Evolutionary conservation across 2,329 filamentous ascomycete genomes (phyloP), one percentile per base, ranked within the genome.

Genomic region (Verticillium nubilum): DNA sequence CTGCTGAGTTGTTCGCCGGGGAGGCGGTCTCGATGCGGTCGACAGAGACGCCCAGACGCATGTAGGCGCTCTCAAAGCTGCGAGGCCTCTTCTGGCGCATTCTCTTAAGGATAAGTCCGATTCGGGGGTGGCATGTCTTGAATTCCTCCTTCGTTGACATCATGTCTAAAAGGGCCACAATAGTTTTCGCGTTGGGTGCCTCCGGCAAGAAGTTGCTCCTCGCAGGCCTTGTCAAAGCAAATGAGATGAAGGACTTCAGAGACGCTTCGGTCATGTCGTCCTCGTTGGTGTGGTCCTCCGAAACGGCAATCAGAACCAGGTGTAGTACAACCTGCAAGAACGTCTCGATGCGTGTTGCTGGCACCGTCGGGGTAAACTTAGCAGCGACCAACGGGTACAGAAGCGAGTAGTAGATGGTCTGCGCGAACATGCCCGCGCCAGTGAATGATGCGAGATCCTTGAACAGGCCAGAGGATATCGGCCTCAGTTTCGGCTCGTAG

Each of bases 301-400:
- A 78, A 50, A 96, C 87, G 15, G 93, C 93, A 56, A 97, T 86
- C 47, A 98, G 83, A 4, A 92, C 82, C 12, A 99, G 80, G 72
- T 99, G 95, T 31, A 99, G 77, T 1, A 97, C 88, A 53, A 97
- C 90, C 69, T 98, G 94, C 31, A 98, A 76, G 74, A 96, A 97
- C 0, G 91, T 89, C 74, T 99, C 95, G 9, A 97, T 83, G 58
- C 95, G 86, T 1, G 93, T 96, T 12, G 83, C 80, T 9, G 92
- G 91, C 27, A 98, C 88, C 19, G 81, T 85, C 0, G 91, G 89
- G 1, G 90, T 92, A 28, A 86, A 81, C 54, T 83, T 81, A 58
- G 86, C 80, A 25, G 87, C 87, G 29, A 88, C 85, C 5, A 96
- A 77, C 2, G 91, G 86, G 71, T 96, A 98, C 19, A 92, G 80